These are phyloP conservation scores for Corinectria fuckeliana DNA, from an alignment of 2,329 filamentous ascomycete species.

Conservation along the genomic window DNA sequence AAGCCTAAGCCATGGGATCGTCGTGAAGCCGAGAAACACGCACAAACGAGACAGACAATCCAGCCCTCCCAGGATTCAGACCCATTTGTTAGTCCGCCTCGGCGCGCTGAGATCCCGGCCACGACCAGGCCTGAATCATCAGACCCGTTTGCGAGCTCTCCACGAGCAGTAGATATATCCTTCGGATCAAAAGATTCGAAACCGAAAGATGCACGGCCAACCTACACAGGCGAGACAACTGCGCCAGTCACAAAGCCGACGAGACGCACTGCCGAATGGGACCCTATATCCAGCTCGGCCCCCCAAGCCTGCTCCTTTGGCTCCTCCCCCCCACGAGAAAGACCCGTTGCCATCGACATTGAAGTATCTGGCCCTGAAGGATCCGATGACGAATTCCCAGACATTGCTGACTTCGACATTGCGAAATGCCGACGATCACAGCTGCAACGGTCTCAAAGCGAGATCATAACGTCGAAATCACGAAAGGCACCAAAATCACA, in stretches of 20 bases:
- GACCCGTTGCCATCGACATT: slow-evolving; percentile 43
- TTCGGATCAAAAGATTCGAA: not conserved
- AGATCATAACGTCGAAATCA: slow-evolving; percentile 32
- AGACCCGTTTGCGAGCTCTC: slow-evolving; percentile 33
- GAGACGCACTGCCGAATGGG: slow-evolving; percentile 45
- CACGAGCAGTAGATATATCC: not conserved
- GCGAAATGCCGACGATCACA: slow-evolving; percentile 36
- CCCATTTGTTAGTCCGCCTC: slow-evolving; percentile 47
- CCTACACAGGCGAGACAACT: slow-evolving; percentile 5
- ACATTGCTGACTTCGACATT: slow-evolving; percentile 51
- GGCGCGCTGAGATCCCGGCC: slow-evolving; percentile 3
- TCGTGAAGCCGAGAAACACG: not conserved
- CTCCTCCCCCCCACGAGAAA: slow-evolving; percentile 27
- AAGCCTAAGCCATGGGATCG: not conserved
- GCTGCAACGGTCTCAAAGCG: slow-evolving; percentile 43
- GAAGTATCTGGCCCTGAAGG: slow-evolving; percentile 43
- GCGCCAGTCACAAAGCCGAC: slow-evolving; percentile 4
- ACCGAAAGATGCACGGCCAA: not conserved
- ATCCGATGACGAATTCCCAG: slow-evolving; percentile 58
- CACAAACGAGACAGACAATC: not conserved
- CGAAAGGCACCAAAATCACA: slow-evolving; percentile 26
- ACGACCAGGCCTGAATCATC: slow-evolving; percentile 20
- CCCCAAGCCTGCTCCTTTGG: slow-evolving; percentile 45
- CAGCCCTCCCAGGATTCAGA: slow-evolving; percentile 35
- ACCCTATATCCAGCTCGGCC: slow-evolving; percentile 61